Evolutionary conservation across 192 early-diverging fungal genomes (phyloP), one percentile per base, ranked within the genome.

Genomic region (Endogone sp.): DNA sequence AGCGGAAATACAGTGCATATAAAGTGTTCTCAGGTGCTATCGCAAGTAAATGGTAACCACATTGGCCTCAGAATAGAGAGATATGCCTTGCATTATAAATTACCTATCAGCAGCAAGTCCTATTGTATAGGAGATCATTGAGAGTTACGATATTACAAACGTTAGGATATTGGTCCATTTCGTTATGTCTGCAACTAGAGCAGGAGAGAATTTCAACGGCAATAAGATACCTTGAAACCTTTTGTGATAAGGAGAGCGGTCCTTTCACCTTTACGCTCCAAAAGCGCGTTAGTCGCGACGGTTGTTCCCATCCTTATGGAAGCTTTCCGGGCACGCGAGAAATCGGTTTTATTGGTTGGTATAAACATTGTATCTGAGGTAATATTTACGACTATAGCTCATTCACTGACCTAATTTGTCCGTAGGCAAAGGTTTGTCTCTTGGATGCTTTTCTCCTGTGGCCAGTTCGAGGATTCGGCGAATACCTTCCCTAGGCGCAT

Each of bases 301-400:
- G 97, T 98, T 0, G 97, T 98, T 63, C 95, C 97, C 94, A 98
- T 97, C 20, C 95, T 86, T 56, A 98, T 91, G 65, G 89, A 85
- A 56, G 86, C 84, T 77, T 74, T 13, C 32, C 29, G 37, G 28
- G 13, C 58, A 8, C 11, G 24, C 16, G 26, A 55, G 13, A 60
- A 29, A 73, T 25, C 6, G 29, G 0, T 25, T 61, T 11, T 8
- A 60, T 16, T 29, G 25, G 16, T 9, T 13, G 37, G 37, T 8
- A 4, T 44, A 8, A 13, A 49, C 6, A 16, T 49, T 49, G 16
- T 49, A 16, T 16, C 59, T 60, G 24, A 10, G 4, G 6, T 21
- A 6, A 6, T 10, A 60, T 10, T 60, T 21, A 60, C 10, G 22
- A 23, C 10, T 21, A 16, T 22, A 58, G 31, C 2, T 29, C 37